phyloP scores from a whole-genome alignment of 805 yeast species.

The Candida maltosa region DNA sequence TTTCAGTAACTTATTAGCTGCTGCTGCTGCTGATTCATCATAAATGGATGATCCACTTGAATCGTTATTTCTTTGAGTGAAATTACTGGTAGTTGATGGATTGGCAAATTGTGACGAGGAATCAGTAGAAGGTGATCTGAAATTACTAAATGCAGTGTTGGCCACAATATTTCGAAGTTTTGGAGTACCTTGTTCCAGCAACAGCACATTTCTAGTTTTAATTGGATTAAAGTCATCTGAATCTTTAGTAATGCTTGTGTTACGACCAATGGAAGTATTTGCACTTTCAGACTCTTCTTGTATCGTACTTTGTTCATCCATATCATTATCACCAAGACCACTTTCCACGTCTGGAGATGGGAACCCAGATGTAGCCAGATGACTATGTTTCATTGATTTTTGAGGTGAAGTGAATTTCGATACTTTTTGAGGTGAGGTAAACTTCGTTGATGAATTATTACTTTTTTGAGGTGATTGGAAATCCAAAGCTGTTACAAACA shows the following conservation, averaged over 20 bases:
- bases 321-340: neutral
- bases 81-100: neutral
- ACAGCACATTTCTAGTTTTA: neutral
- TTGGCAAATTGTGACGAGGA: neutral
- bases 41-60: neutral
- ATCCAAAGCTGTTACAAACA: slow-evolving; percentile 22
- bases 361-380: neutral
- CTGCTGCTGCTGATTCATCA: neutral
- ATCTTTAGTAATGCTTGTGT: no score
- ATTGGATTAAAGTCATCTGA: neutral
- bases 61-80: neutral
- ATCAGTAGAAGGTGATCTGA: slow-evolving; percentile 14
- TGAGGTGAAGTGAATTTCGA: neutral
- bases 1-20: neutral
- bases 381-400: neutral
- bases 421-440: neutral
- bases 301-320: neutral
- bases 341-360: neutral
- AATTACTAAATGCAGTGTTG: slow-evolving; percentile 30
- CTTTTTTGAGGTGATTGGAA: slow-evolving; percentile 11
- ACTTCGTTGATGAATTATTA: neutral
- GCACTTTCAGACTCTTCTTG: neutral
- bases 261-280: neutral
- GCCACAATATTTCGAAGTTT: slow-evolving; percentile 11
- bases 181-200: no score